phyloP scores from a whole-genome alignment of 2,329 filamentous ascomycete genomes.

The Stylonectria norvegica region DNA sequence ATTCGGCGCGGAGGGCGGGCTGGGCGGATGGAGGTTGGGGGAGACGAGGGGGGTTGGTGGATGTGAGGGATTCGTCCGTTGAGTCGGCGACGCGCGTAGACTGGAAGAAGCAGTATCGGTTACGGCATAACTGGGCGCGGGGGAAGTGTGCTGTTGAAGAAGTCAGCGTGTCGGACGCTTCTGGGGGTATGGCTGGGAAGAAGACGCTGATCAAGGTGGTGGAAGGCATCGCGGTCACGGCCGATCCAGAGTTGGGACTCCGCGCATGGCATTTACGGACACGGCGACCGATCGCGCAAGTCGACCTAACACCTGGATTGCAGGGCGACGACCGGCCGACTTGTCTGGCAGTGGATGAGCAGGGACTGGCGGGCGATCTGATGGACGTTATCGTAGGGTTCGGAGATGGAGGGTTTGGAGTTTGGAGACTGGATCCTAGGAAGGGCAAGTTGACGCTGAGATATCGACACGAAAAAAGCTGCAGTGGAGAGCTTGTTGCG shows the following conservation, averaged over 20 bases:
- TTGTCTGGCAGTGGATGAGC: slow-evolving; percentile 63
- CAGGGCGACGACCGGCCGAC: slow-evolving; percentile 44
- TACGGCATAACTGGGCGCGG: slow-evolving; percentile 86
- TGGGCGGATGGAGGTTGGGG: slow-evolving; percentile 43
- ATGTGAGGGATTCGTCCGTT: slow-evolving; percentile 46
- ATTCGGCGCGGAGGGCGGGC: slow-evolving; percentile 41
- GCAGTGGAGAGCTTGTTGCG: slow-evolving; percentile 63
- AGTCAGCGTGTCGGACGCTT: slow-evolving; percentile 53
- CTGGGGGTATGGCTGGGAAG: slow-evolving; percentile 34
- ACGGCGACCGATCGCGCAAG: slow-evolving; percentile 55
- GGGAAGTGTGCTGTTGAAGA: slow-evolving; percentile 80
- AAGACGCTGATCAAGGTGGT: slow-evolving; percentile 75
- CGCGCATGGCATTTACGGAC: slow-evolving; percentile 74
- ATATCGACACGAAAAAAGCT: slow-evolving; percentile 60
- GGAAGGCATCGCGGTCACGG: slow-evolving; percentile 74
- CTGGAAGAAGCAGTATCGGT: slow-evolving; percentile 86
- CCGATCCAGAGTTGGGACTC: slow-evolving; percentile 65
- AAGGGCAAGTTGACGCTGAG: slow-evolving; percentile 42
- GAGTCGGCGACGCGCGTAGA: slow-evolving; percentile 46
- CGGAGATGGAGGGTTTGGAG: slow-evolving; percentile 64
- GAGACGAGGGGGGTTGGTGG: slow-evolving; percentile 41
- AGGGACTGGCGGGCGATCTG: slow-evolving; percentile 37
- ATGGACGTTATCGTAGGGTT: slow-evolving; percentile 68
- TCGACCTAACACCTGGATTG: slow-evolving; percentile 27
- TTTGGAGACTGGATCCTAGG: slow-evolving; percentile 59